phyloP scores from a whole-genome alignment of 495 filamentous ascomycete species.

The Lasiosphaeris hirsuta region DNA sequence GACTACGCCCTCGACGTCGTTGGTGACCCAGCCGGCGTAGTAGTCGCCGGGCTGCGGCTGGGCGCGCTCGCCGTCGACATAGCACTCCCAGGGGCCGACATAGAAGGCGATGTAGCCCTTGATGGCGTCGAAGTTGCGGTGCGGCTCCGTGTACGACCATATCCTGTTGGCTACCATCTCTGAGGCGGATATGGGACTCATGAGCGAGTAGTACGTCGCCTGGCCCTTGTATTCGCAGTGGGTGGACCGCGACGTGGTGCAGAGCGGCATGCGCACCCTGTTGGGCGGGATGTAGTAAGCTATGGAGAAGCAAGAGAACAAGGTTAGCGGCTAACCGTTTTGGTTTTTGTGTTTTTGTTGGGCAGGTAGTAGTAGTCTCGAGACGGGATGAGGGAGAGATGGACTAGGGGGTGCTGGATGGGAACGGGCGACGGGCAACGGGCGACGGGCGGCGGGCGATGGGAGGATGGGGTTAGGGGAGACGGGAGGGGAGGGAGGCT shows the following conservation, averaged over 20 bases:
- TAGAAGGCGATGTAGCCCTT: conserved; percentile 53
- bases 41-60: conserved; percentile 56
- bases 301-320: conserved; percentile 15
- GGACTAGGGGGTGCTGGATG: neutral
- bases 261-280: conserved; percentile 41
- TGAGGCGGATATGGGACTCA: conserved; percentile 29
- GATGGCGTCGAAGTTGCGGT: conserved; percentile 43
- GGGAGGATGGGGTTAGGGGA: conserved; percentile 2
- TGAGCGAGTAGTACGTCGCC: conserved; percentile 50
- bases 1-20: conserved; percentile 52
- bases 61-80: conserved; percentile 57
- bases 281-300: conserved; percentile 55
- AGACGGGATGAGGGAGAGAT: neutral
- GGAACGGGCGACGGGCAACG: no score
- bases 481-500: neutral
- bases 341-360: neutral
- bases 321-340: neutral
- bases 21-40: conserved; percentile 58
- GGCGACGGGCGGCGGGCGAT: no score
- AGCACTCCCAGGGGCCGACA: conserved; percentile 57
- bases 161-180: conserved; percentile 46
- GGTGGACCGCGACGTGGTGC: conserved; percentile 40
- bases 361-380: neutral
- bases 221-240: conserved; percentile 58
- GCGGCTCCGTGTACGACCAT: conserved; percentile 54